Evolutionary conservation across 148 eudicot genomes (phyloP).

Genomic region (Rhododendron ovatum): DNA sequence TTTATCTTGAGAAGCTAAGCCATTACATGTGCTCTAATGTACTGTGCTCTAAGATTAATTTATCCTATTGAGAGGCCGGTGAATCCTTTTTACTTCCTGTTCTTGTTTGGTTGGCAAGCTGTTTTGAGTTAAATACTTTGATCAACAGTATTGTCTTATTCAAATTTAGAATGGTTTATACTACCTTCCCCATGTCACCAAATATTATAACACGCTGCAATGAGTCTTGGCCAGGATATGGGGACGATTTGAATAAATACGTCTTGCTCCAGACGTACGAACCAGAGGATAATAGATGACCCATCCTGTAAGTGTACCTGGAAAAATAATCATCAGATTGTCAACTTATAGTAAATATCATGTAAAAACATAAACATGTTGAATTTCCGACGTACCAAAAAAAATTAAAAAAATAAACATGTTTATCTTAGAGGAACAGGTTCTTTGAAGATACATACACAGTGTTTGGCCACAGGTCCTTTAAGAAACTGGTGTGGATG

Average conservation of each 20-base stretch:
- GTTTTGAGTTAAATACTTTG: background rate
- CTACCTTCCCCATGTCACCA: constrained; percentile 98
- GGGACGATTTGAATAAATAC: constrained; percentile 69
- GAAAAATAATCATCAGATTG: background rate
- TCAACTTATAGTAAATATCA: background rate
- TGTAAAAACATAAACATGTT: background rate
- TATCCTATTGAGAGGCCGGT: background rate
- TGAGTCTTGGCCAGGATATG: constrained; percentile 84
- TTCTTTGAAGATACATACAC: constrained; percentile 29
- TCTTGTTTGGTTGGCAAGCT: background rate
- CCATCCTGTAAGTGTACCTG: constrained; percentile 78
- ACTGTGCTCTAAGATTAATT: background rate
- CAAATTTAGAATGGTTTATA: background rate
- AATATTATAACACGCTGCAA: constrained; percentile 73
- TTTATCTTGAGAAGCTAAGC: background rate
- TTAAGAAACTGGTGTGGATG: constrained; percentile 85
- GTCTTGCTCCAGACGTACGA: constrained; percentile 66
- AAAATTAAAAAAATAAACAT: background rate
- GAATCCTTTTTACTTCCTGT: background rate
- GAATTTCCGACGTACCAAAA: too few species aligned
- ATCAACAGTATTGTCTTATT: too few species aligned
- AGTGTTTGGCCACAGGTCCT: constrained; percentile 77
- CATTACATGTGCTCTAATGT: background rate
- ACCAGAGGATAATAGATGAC: constrained; percentile 62
- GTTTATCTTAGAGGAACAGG: background rate